These are phyloP conservation scores for Penicillium malachiteum DNA, from an alignment of 495 filamentous ascomycete species.

Conservation along the genomic window DNA sequence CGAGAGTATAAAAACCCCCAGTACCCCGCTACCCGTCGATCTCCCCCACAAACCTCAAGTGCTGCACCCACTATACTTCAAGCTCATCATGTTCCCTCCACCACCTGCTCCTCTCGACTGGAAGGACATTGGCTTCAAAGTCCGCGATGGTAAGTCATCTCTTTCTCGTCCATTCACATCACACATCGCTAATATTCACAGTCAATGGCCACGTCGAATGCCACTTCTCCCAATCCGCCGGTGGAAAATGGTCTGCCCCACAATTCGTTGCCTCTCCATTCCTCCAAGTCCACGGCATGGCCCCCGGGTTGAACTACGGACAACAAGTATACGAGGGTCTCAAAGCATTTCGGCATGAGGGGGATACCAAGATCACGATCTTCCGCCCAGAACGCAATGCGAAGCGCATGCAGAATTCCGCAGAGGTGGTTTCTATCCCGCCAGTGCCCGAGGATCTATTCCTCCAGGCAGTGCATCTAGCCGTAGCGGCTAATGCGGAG, in stretches of 20 bases:
- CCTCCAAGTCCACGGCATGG: slow-evolving; percentile 84
- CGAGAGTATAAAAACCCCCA: background rate
- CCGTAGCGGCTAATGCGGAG: slow-evolving; percentile 81
- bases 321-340: slow-evolving; percentile 93
- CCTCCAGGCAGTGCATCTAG: slow-evolving; percentile 68
- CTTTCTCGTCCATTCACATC: background rate
- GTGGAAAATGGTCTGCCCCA: slow-evolving; percentile 65
- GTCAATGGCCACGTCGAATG: slow-evolving; percentile 38
- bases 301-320: slow-evolving; percentile 87
- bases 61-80: background rate
- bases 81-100: slow-evolving; percentile 66
- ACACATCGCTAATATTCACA: slow-evolving; percentile 9
- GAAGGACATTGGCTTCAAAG: slow-evolving; percentile 84
- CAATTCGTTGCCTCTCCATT: slow-evolving; percentile 73
- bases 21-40: slow-evolving; percentile 9
- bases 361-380: slow-evolving; percentile 60
- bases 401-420: slow-evolving; percentile 72
- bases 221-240: slow-evolving; percentile 37
- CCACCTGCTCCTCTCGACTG: slow-evolving; percentile 77
- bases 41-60: background rate
- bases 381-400: slow-evolving; percentile 85
- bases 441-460: slow-evolving; percentile 71
- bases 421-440: slow-evolving; percentile 76
- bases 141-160: slow-evolving; percentile 71
- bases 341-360: slow-evolving; percentile 77